phyloP scores from a whole-genome alignment of 805 yeast species.

The Zygosaccharomyces bailii region DNA sequence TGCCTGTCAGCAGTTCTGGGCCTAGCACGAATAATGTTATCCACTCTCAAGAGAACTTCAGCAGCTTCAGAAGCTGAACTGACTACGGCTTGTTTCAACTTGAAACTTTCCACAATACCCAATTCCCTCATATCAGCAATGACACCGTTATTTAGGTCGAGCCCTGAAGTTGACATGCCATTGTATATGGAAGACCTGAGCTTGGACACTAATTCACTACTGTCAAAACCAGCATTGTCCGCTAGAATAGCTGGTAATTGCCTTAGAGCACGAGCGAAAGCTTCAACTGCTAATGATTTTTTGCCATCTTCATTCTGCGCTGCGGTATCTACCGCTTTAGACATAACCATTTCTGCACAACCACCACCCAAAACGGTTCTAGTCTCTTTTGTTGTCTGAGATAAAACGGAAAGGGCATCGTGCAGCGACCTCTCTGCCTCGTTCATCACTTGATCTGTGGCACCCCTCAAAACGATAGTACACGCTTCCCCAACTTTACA shows the following conservation, averaged over 20 bases:
- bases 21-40: constrained; percentile 92
- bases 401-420: constrained; percentile 91
- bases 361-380: constrained; percentile 94
- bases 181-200: constrained; percentile 79
- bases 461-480: constrained; percentile 92
- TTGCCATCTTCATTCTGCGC: constrained; percentile 93
- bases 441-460: constrained; percentile 92
- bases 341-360: constrained; percentile 93
- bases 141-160: constrained; percentile 77
- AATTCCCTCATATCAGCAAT: constrained; percentile 92
- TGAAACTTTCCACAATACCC: constrained; percentile 90
- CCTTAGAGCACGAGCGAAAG: constrained; percentile 90
- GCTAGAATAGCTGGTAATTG: constrained; percentile 94
- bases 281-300: constrained; percentile 89
- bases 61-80: constrained; percentile 98
- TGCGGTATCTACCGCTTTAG: constrained; percentile 89
- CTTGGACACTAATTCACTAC: constrained; percentile 86
- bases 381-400: constrained; percentile 91
- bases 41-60: constrained; percentile 91
- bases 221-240: constrained; percentile 95
- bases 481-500: constrained; percentile 95
- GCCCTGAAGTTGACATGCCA: constrained; percentile 89
- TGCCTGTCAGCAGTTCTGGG: constrained; percentile 95
- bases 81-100: constrained; percentile 90
- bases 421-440: constrained; percentile 97